phyloP scores from a whole-genome alignment of 108 stramenopile genomes.

The Skeletonema costatum region DNA sequence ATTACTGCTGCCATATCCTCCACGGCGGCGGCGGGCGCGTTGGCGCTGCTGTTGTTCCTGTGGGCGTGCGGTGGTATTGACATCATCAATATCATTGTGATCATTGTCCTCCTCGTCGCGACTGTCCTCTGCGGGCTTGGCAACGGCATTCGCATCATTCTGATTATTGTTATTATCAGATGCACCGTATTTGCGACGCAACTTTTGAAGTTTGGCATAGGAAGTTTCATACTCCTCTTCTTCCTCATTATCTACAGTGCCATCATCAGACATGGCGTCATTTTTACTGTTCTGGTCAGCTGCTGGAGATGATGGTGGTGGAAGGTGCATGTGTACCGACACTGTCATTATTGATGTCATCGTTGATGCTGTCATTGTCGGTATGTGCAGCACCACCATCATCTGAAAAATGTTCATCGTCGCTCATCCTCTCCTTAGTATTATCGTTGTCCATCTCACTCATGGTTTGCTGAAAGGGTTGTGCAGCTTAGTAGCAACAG shows the following conservation, averaged over 20 bases:
- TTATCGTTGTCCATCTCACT: not conserved
- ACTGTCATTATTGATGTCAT: not conserved
- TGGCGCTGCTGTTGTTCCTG: not conserved
- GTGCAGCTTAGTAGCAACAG: no score
- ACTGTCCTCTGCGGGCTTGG: not conserved
- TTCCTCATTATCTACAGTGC: not conserved
- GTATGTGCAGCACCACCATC: not conserved
- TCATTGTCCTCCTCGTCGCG: not conserved
- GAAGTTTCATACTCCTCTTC: conserved; percentile 15
- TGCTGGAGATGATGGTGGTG: not conserved
- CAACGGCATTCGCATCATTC: not conserved
- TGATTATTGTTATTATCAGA: not conserved
- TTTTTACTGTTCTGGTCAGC: not conserved
- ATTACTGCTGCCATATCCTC: conserved; percentile 5
- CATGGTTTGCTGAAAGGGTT: not conserved
- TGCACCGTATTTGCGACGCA: not conserved
- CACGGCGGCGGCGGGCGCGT: conserved; percentile 4
- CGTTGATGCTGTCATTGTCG: not conserved
- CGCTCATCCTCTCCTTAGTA: not conserved
- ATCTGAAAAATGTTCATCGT: not conserved
- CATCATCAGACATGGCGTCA: not conserved
- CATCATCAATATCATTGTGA: not conserved
- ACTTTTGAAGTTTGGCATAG: conserved; percentile 8
- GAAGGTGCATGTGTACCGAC: conserved; percentile 2
- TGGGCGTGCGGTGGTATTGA: not conserved